Evolutionary conservation across 805 yeast species (phyloP), one percentile per base, ranked within the genome.

Genomic region (Danielozyma ontarioensis): DNA sequence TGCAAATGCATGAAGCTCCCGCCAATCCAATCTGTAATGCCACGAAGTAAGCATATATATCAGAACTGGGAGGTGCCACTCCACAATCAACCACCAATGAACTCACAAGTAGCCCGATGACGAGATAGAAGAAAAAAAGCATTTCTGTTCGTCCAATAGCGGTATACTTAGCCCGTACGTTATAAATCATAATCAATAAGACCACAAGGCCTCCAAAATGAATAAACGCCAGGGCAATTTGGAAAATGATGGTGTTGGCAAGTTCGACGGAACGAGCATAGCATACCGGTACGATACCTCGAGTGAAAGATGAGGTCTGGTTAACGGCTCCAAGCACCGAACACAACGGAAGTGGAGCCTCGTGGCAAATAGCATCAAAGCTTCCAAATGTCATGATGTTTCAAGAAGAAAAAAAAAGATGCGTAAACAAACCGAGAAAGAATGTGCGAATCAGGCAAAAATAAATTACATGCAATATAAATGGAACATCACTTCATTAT

Each of bases 141-240:
- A 88, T 83, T 53, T 93, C 98, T 10, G 78, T 69, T 40, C 97
- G 71, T 3, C 97, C 97, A 37, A 93, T 89, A 10, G 97, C 97
- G 0, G 98, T 93, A 54, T 85, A 89, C 64, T 90, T 87, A 38
- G 80, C 68, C 53, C 89, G 70, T 28, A 89, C 78, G 46, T 83
- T 80, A 64, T 80, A 84, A 10, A 88, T 67, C 35, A 89, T 83
- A 46, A 87, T 72, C 31, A 80, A 64, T 24, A 83, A 42, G 27
- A 86, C 72, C 5, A 73, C 59, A 22, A 93, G 59, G 0, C 86
- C 77, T 1, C 83, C 87, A 33, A 90, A 78, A 51, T 89, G 86
- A 14, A 88, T 75, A 53, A 90, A 83, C 5, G 95, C 87, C 41
- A 81, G 83, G 18, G 96, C 97, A 11, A 86, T 69, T 54, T 86